Conservation (phyloP, 805 yeast species). For the Tetrapisispora pingtungensis region DNA sequence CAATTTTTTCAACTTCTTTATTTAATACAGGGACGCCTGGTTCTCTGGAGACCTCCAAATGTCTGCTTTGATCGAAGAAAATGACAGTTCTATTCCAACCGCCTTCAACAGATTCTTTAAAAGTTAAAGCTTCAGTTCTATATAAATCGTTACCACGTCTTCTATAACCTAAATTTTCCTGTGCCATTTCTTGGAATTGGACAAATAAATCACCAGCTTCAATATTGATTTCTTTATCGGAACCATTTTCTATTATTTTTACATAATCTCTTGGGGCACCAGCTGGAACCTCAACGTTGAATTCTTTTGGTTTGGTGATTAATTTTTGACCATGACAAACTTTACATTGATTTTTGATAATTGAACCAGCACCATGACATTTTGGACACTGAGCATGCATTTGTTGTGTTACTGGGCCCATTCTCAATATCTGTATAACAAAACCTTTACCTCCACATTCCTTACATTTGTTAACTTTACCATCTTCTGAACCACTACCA, state of each 20-base stretch:
- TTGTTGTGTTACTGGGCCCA: conserved; percentile 86
- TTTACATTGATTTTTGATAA: conserved; percentile 53
- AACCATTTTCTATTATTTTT: conserved; percentile 59
- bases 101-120: conserved; percentile 65
- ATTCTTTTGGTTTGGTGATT: conserved; percentile 42
- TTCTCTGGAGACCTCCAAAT: conserved; percentile 37
- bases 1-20: conserved; percentile 64
- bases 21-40: conserved; percentile 43
- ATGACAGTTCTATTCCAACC: conserved; percentile 67
- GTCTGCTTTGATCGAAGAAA: conserved; percentile 53
- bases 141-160: conserved; percentile 65
- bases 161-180: conserved; percentile 68
- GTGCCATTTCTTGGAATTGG: conserved; percentile 43
- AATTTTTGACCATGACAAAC: conserved; percentile 66
- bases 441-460: conserved; percentile 73
- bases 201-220: conserved; percentile 71
- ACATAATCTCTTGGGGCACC: conserved; percentile 58
- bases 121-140: conserved; percentile 67
- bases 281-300: conserved; percentile 52
- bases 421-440: conserved; percentile 51
- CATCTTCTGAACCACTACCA: conserved; percentile 83
- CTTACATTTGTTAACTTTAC: conserved; percentile 52
- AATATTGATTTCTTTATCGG: conserved; percentile 76
- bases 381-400: conserved; percentile 68
- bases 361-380: conserved; percentile 71